These are phyloP conservation scores for Paecilomyces niveus DNA, from an alignment of 2,329 filamentous ascomycete species.

Conservation along the genomic window DNA sequence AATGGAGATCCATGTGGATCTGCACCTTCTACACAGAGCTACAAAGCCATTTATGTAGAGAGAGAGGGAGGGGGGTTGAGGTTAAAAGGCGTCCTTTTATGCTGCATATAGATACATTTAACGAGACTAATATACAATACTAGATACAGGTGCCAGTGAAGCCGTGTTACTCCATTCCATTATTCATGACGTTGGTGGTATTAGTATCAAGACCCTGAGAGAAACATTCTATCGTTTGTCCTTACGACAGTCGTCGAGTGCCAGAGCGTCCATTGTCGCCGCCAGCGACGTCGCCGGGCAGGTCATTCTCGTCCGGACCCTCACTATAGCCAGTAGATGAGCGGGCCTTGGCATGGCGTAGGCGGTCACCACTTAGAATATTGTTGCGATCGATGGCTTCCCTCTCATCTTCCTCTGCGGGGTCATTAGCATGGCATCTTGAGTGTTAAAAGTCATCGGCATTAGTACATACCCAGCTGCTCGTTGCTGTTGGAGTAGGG, in stretches of 20 bases:
- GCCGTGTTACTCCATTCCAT: background rate
- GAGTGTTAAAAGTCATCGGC: conserved; percentile 43
- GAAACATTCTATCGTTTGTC: background rate
- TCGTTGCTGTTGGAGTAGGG: conserved; percentile 19
- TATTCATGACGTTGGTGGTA: background rate
- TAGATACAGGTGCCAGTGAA: background rate
- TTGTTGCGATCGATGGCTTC: conserved; percentile 11
- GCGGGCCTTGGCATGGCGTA: conserved; percentile 10
- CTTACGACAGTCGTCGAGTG: background rate
- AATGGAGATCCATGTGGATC: too few species aligned
- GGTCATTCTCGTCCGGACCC: conserved; percentile 10
- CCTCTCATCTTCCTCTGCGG: conserved; percentile 9
- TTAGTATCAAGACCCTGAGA: background rate
- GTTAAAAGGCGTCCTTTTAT: background rate
- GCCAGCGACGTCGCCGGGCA: conserved; percentile 3
- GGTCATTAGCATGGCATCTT: background rate
- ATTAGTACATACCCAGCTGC: conserved; percentile 30
- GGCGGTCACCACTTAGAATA: conserved; percentile 8
- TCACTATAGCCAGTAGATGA: conserved; percentile 10
- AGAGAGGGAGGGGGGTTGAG: background rate
- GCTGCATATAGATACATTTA: background rate
- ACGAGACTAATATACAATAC: background rate
- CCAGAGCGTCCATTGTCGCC: conserved; percentile 4
- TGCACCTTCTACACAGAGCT: too few species aligned
- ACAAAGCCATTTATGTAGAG: too few species aligned